A percentile compares a stretch with the other conserved stretches of the same genome.
Evolutionary conservation across 164 flowering plant genomes (phyloP).

Genomic region (grape (Vitis vinifera)): ASM3070453v1 NC_081813.1:5096001-5096500

Average conservation of each 20-base stretch:
- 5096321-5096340: slow-evolving; percentile 56
- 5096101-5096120: no score
- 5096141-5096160: no score
- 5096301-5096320: slow-evolving; percentile 80
- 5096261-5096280: slow-evolving; percentile 41
- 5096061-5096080: slow-evolving; percentile 40
- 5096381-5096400: slow-evolving; percentile 48
- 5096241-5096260: no score
- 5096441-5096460: slow-evolving; percentile 32
- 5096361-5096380: slow-evolving; percentile 48
- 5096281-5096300: slow-evolving; percentile 58
- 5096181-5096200: no score
- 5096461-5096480: slow-evolving; percentile 63
- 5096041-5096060: slow-evolving; percentile 41
- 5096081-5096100: not conserved
- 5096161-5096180: no score
- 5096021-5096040: slow-evolving; percentile 37
- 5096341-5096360: slow-evolving; percentile 54
- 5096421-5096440: slow-evolving; percentile 40
- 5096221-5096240: no score
- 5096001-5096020: slow-evolving; percentile 41
- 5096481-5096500: slow-evolving; percentile 55
- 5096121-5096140: no score
- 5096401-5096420: slow-evolving; percentile 27
- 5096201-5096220: no score